A percentile compares a stretch with the other conserved stretches of the same genome.
Evolutionary conservation across 2,329 filamentous ascomycete species (phyloP).

Genomic region (Aureobasidium sp.): DNA sequence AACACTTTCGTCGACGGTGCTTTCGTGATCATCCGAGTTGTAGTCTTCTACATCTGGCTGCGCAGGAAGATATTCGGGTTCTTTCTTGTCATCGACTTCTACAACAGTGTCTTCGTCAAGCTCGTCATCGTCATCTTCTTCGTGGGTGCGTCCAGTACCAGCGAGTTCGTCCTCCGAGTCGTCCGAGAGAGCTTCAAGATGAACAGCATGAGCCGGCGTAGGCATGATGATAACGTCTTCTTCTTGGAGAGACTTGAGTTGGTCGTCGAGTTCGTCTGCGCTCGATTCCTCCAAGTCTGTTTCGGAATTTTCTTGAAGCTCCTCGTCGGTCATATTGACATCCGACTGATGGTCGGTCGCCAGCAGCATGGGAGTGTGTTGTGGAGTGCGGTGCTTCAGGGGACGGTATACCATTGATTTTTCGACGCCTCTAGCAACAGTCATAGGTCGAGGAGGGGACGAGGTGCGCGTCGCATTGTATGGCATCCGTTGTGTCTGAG

Average conservation of each 20-base stretch:
- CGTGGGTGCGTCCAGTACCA: not conserved
- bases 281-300: constrained; percentile 8
- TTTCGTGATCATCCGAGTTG: constrained; percentile 15
- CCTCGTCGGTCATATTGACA: not conserved
- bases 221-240: not conserved
- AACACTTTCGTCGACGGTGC: constrained; percentile 5
- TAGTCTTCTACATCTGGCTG: constrained; percentile 19
- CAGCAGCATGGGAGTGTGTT: constrained; percentile 1
- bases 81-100: constrained; percentile 11
- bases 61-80: constrained; percentile 12
- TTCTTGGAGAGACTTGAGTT: not conserved
- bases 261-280: constrained; percentile 13
- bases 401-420: constrained; percentile 24
- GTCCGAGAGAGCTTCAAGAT: not conserved
- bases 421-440: constrained; percentile 20
- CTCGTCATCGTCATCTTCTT: constrained; percentile 8
- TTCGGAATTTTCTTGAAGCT: not conserved
- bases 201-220: constrained; percentile 4
- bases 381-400: constrained; percentile 16
- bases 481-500: constrained; percentile 26
- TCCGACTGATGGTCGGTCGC: not conserved
- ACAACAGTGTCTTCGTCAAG: constrained; percentile 25
- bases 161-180: constrained; percentile 21
- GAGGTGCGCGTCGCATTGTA: constrained; percentile 14
- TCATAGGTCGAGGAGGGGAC: constrained; percentile 23